Conservation (phyloP, 192 early-diverging fungal genomes). For the Dimargaris cristalligena region DNA sequence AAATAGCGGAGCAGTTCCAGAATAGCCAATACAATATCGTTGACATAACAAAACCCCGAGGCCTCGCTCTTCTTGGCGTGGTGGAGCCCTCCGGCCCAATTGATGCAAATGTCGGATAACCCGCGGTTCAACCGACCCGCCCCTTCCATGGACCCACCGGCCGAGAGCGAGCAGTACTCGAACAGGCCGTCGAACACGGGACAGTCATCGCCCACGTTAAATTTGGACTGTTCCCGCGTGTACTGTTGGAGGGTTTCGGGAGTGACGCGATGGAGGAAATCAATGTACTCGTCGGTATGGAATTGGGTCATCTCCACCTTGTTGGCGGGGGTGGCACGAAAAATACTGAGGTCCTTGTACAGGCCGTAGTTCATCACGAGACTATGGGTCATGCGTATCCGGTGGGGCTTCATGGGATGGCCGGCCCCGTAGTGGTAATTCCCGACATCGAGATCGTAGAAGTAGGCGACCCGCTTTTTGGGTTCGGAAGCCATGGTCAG, state of each 20-base stretch:
- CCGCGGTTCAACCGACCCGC: constrained; percentile 70
- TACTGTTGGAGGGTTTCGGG: constrained; percentile 53
- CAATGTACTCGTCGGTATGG: constrained; percentile 86
- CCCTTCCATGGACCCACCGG: constrained; percentile 86
- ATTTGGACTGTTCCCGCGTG: constrained; percentile 37
- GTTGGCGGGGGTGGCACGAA: constrained; percentile 59
- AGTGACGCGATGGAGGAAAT: constrained; percentile 64
- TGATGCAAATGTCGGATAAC: constrained; percentile 74
- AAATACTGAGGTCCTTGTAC: constrained; percentile 75
- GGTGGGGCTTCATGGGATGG: constrained; percentile 94
- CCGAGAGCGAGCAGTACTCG: constrained; percentile 79
- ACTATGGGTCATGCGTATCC: constrained; percentile 86
- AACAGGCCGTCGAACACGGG: constrained; percentile 92
- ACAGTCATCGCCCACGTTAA: constrained; percentile 83
- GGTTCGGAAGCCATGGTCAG: constrained; percentile 9
- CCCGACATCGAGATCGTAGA: constrained; percentile 44
- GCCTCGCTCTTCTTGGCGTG: constrained; percentile 98
- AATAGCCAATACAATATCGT: constrained; percentile 93
- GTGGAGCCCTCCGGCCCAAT: constrained; percentile 93
- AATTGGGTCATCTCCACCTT: constrained; percentile 82
- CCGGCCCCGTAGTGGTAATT: constrained; percentile 78
- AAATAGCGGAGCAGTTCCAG: constrained; percentile 72
- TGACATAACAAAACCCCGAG: constrained; percentile 94
- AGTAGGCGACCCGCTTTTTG: constrained; percentile 35
- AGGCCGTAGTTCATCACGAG: constrained; percentile 84